Percentiles rank a stretch among this genome's conserved stretches.
Conservation (phyloP, 2,329 filamentous ascomycete genomes). For the Hypoxylon sp. region DNA sequence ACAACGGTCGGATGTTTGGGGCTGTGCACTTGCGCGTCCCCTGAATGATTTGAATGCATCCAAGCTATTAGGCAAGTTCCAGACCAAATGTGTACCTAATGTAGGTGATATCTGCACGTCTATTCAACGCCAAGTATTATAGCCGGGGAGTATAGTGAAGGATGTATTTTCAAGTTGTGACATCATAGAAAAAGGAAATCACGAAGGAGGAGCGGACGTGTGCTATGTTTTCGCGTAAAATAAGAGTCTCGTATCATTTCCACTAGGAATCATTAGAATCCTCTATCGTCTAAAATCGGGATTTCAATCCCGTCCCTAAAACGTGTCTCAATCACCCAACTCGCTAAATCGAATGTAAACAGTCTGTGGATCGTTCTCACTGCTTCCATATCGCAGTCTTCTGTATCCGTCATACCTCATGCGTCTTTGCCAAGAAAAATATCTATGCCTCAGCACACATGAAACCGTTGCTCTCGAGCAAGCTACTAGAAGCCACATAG, state of each 20-base stretch:
- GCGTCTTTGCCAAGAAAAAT: background rate
- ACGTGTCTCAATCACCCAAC: background rate
- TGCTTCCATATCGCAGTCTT: background rate
- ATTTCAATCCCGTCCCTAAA: conserved; percentile 9
- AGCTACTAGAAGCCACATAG: conserved; percentile 72
- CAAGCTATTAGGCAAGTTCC: conserved; percentile 1
- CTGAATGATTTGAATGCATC: conserved; percentile 7
- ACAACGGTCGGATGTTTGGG: conserved; percentile 8
- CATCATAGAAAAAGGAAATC: conserved; percentile 2
- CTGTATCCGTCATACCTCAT: background rate
- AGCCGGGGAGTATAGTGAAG: background rate
- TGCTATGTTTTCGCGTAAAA: background rate
- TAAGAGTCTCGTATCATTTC: conserved; percentile 3
- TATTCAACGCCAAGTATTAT: background rate
- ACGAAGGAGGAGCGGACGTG: background rate
- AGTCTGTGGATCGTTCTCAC: background rate
- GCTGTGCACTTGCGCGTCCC: conserved; percentile 31
- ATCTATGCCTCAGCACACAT: conserved; percentile 24
- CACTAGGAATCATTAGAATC: background rate
- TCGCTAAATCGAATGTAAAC: conserved; percentile 12
- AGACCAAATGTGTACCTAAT: background rate
- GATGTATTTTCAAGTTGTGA: background rate
- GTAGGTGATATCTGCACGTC: background rate
- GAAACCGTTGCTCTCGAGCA: conserved; percentile 64
- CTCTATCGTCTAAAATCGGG: conserved; percentile 13